Conservation (phyloP, 1,139 yeast genomes). For the Hyphopichia burtonii region DNA sequence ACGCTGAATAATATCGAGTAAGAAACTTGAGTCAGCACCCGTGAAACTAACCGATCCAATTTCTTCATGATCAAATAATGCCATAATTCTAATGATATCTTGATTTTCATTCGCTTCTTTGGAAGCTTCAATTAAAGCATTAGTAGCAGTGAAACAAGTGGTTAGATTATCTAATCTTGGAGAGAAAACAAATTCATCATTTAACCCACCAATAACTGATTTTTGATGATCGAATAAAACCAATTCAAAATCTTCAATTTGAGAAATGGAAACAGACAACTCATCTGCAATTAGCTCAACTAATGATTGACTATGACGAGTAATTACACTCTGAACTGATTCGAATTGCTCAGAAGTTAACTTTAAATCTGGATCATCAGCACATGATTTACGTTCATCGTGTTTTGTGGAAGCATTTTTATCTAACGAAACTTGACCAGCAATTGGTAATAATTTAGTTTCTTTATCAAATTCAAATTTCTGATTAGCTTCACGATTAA, state of each 20-base stretch:
- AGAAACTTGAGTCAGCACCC: conserved; percentile 91
- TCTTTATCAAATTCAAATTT: conserved; percentile 91
- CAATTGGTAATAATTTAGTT: conserved; percentile 81
- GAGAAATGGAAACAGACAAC: conserved; percentile 43
- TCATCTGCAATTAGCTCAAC: conserved; percentile 69
- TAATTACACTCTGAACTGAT: conserved; percentile 62
- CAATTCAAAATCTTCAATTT: conserved; percentile 88
- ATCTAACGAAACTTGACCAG: conserved; percentile 58
- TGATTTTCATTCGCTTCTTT: conserved; percentile 20
- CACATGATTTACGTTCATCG: conserved; percentile 30
- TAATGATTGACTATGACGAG: conserved; percentile 75
- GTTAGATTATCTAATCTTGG: conserved; percentile 93
- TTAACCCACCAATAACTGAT: conserved; percentile 80
- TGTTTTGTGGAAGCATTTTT: conserved; percentile 19
- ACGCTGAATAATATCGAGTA: conserved; percentile 75
- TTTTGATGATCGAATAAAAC: conserved; percentile 84
- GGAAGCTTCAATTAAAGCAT: conserved; percentile 63
- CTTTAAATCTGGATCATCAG: conserved; percentile 44
- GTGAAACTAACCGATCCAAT: conserved; percentile 92
- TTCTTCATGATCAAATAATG: conserved; percentile 94
- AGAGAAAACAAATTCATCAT: conserved; percentile 87
- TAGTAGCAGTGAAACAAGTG: conserved; percentile 77
- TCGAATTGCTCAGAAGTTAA: conserved; percentile 56
- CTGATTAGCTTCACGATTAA: conserved; percentile 71
- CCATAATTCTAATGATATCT: conserved; percentile 63